A percentile compares a stretch with the other conserved stretches of the same genome.
Conservation (phyloP, 2,329 filamentous ascomycete species). For the Akanthomyces dipterigenus region DNA sequence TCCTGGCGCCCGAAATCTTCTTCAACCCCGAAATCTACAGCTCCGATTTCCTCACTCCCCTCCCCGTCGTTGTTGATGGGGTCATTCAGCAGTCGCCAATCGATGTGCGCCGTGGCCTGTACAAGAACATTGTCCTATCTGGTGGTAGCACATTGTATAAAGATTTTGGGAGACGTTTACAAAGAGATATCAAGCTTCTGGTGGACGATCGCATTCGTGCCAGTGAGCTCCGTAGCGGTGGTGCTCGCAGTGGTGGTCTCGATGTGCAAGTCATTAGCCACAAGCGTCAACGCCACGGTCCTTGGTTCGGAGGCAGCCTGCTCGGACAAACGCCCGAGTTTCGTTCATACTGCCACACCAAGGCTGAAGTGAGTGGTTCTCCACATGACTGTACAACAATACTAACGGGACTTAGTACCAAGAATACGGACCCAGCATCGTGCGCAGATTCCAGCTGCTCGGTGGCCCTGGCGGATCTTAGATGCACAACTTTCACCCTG, state of each 20-base stretch:
- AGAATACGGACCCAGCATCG: conserved; percentile 92
- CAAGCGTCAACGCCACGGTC: conserved; percentile 93
- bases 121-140: conserved; percentile 99
- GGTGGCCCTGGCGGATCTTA: conserved; percentile 83
- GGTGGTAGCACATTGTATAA: conserved; percentile 97
- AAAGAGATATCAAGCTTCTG: conserved; percentile 93
- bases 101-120: conserved; percentile 90
- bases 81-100: conserved; percentile 98
- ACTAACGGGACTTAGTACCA: conserved; percentile 57
- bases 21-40: conserved; percentile 99
- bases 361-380: conserved; percentile 54
- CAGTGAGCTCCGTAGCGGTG: conserved; percentile 85
- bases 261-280: conserved; percentile 97
- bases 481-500: not conserved
- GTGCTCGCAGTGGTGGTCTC: conserved; percentile 85
- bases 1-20: conserved; percentile 97
- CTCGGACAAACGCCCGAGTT: conserved; percentile 97
- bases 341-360: conserved; percentile 96
- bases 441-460: conserved; percentile 85
- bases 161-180: conserved; percentile 91
- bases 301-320: conserved; percentile 96
- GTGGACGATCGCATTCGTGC: conserved; percentile 90
- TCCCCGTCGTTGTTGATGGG: conserved; percentile 88
- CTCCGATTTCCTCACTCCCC: conserved; percentile 92
- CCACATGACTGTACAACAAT: fast-evolving